Conservation (phyloP, 768 basidiomycete genomes). For the Tricholoma sp. region DNA sequence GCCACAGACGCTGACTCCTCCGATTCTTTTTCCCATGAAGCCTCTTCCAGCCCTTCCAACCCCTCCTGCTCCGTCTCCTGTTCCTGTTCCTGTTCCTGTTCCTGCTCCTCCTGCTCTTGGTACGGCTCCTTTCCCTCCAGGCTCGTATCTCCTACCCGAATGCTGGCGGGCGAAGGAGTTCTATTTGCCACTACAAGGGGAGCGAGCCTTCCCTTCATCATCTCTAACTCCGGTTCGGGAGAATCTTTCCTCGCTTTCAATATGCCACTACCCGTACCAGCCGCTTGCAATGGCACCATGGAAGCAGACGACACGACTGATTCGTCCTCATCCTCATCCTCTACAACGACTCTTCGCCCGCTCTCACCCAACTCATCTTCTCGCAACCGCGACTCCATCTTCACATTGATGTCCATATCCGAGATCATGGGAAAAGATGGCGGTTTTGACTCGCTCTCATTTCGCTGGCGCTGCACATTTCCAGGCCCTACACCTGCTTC, state of each 20-base stretch:
- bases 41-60: background rate
- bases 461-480: background rate
- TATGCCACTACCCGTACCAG: background rate
- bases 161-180: constrained; percentile 19
- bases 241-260: background rate
- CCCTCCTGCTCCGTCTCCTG: background rate
- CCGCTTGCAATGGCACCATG: background rate
- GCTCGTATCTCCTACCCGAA: background rate
- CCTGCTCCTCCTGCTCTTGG: background rate
- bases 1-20: constrained; percentile 9
- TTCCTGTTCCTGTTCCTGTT: background rate
- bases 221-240: constrained; percentile 18
- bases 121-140: constrained; percentile 1
- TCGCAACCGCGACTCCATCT: too few relatives aligned
- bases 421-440: background rate
- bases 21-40: background rate
- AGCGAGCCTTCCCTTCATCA: constrained; percentile 4
- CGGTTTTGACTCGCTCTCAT: background rate
- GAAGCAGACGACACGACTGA: constrained; percentile 12
- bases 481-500: background rate
- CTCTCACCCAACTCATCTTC: background rate
- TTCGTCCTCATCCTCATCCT: constrained; percentile 2
- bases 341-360: background rate
- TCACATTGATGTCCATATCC: background rate
- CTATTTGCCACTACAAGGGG: constrained; percentile 19